Percentiles rank a stretch among this genome's conserved stretches.
These are phyloP conservation scores for Schizosaccharomyces pombe DNA, from an alignment of 805 yeast genomes.

Conservation along the genomic window DNA sequence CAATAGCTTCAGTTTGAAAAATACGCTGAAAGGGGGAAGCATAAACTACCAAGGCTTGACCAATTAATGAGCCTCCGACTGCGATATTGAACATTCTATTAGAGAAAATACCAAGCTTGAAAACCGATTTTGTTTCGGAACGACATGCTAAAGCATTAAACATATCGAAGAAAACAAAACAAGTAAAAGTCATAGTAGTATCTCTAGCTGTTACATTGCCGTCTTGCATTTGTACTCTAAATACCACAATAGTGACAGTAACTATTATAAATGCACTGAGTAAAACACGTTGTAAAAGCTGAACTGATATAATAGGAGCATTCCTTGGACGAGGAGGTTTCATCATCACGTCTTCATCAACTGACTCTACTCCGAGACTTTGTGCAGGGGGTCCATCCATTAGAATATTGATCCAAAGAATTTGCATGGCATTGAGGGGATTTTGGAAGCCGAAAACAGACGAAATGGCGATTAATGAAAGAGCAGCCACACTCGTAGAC, in stretches of 20 bases:
- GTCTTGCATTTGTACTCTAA: conserved; percentile 67
- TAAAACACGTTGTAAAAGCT: conserved; percentile 46
- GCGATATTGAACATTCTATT: conserved; percentile 88
- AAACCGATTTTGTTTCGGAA: conserved; percentile 60
- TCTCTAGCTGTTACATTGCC: conserved; percentile 72
- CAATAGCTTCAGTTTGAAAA: conserved; percentile 84
- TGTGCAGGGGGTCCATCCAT: conserved; percentile 99
- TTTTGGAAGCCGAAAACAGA: conserved; percentile 75
- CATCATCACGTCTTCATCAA: conserved; percentile 82
- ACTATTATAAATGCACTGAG: conserved; percentile 60
- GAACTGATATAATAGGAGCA: conserved; percentile 57
- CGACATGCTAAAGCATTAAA: conserved; percentile 90
- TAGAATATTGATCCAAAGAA: conserved; percentile 83
- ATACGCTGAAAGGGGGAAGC: conserved; percentile 77
- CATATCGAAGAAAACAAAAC: conserved; percentile 89
- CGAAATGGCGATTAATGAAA: conserved; percentile 65
- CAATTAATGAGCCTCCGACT: conserved; percentile 64
- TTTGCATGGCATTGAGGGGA: conserved; percentile 95
- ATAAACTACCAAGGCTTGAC: conserved; percentile 83
- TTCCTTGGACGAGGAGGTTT: conserved; percentile 84
- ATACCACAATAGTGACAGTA: conserved; percentile 68
- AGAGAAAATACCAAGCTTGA: conserved; percentile 50
- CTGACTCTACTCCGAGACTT: conserved; percentile 90
- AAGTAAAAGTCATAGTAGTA: conserved; percentile 95
- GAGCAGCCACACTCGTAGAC: conserved; percentile 87